Conservation (phyloP, 805 yeast genomes). For the Ogataea trehalophila region DNA sequence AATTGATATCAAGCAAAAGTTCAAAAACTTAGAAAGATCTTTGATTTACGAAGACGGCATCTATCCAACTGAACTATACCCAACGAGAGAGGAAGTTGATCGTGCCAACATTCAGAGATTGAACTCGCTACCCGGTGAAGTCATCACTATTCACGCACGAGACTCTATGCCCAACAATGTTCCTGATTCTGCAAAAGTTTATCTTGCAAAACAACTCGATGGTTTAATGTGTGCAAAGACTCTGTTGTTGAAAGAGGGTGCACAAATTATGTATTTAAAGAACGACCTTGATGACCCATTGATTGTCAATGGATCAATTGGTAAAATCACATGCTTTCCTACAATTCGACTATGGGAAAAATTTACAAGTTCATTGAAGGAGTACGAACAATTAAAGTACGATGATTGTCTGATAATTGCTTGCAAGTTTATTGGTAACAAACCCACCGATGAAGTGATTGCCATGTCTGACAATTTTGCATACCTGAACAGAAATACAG, state of each 20-base stretch:
- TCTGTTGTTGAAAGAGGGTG: constrained; percentile 68
- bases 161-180: constrained; percentile 30
- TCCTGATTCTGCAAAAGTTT: constrained; percentile 4
- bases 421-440: constrained; percentile 12
- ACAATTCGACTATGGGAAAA: constrained; percentile 23
- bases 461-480: too few relatives aligned
- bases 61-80: constrained; percentile 82
- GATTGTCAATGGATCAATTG: constrained; percentile 89
- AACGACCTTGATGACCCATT: constrained; percentile 57
- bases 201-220: constrained; percentile 20
- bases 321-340: constrained; percentile 60
- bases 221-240: constrained; percentile 65
- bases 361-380: constrained; percentile 22
- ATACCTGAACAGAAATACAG: too few relatives aligned
- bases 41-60: constrained; percentile 67
- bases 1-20: constrained; percentile 40
- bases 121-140: constrained; percentile 42
- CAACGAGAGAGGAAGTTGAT: constrained; percentile 84
- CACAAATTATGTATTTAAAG: constrained; percentile 92
- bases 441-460: constrained; percentile 5
- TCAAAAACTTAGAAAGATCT: constrained; percentile 52
- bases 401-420: constrained; percentile 14
- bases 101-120: constrained; percentile 58
- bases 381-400: constrained; percentile 16
- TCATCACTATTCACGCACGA: constrained; percentile 38